Conservation (phyloP, 805 yeast genomes). For the Ogataea parapolymorpha region DNA sequence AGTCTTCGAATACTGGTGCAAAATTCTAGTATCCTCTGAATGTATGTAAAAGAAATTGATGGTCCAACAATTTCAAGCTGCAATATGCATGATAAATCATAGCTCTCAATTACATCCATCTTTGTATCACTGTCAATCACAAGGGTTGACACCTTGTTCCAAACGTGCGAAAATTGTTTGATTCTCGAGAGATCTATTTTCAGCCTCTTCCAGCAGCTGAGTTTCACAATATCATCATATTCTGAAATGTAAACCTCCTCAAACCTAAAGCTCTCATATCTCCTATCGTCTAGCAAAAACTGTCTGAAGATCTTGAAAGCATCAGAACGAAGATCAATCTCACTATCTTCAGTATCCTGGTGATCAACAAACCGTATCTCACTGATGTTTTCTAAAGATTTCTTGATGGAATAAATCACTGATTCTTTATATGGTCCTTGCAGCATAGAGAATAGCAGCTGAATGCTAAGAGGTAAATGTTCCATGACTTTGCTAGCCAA, state of each 20-base stretch:
- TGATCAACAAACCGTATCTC: constrained; percentile 5
- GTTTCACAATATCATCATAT: not conserved
- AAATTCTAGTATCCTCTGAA: not conserved
- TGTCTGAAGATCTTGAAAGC: not conserved
- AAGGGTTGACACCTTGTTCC: not conserved
- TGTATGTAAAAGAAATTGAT: not conserved
- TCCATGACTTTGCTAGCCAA: constrained; percentile 4
- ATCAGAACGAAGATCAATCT: not conserved
- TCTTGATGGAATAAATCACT: not conserved
- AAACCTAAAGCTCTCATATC: not conserved
- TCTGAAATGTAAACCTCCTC: not conserved
- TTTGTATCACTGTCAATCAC: not conserved
- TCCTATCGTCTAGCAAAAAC: not conserved
- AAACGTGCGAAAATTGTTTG: not conserved
- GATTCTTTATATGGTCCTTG: constrained; percentile 1
- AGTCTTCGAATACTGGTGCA: not conserved
- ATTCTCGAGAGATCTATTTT: not conserved
- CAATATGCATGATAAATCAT: not conserved
- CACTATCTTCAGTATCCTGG: not conserved
- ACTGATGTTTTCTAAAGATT: not conserved
- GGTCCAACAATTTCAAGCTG: not conserved
- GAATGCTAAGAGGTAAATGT: constrained; percentile 9
- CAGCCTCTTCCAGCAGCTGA: not conserved
- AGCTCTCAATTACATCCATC: not conserved
- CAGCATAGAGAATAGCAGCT: constrained; percentile 9